These are phyloP conservation scores for Heritiera fomes DNA, from an alignment of 345 rosid genomes.

Conservation along the genomic window DNA sequence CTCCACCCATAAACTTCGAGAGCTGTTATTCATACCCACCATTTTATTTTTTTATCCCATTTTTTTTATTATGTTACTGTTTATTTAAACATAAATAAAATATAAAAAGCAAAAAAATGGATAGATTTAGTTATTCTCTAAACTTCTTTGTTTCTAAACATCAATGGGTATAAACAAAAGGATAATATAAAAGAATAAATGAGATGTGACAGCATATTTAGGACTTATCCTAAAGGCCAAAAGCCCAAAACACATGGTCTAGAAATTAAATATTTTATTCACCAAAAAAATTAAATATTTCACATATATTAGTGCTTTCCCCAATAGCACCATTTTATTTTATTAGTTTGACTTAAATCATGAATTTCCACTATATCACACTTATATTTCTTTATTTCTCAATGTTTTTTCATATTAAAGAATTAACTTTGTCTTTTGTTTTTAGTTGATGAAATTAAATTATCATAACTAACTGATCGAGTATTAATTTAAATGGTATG, in stretches of 20 bases:
- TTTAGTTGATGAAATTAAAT: neutral
- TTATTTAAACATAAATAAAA: too few relatives aligned
- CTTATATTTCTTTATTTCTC: neutral
- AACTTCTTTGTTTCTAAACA: neutral
- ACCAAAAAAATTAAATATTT: neutral
- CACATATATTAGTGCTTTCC: neutral
- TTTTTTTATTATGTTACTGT: too few relatives aligned
- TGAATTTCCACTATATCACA: neutral
- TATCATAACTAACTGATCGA: too few relatives aligned
- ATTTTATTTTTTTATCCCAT: too few relatives aligned
- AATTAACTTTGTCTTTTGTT: neutral
- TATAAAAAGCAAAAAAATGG: too few relatives aligned
- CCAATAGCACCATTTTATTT: neutral
- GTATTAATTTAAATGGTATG: too few relatives aligned
- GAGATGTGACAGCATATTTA: neutral
- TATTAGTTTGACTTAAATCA: neutral
- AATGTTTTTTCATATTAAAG: neutral
- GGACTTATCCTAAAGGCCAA: neutral
- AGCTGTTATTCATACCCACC: too few relatives aligned
- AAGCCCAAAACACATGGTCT: neutral
- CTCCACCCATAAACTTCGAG: neutral
- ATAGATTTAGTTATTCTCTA: too few relatives aligned
- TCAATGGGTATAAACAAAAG: neutral
- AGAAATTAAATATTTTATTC: neutral
- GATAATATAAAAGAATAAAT: neutral